Conservation (phyloP, 2,329 filamentous ascomycete genomes). For the Myrmaecium sp. region DNA sequence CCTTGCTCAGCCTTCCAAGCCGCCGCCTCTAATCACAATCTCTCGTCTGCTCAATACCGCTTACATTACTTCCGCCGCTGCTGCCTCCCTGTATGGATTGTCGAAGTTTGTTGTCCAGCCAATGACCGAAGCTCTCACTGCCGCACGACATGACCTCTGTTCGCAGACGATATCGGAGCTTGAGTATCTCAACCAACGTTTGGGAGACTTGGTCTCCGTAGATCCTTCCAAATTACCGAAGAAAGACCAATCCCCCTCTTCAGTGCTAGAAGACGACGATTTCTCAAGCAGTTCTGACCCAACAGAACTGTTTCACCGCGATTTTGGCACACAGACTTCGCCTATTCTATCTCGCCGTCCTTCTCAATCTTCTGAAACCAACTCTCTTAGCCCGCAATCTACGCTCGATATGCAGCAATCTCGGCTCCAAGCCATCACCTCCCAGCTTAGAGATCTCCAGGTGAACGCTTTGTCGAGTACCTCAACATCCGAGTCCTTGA, state of each 20-base stretch:
- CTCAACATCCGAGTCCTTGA: slow-evolving; percentile 33
- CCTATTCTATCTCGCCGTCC: slow-evolving; percentile 28
- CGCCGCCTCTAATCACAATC: slow-evolving; percentile 41
- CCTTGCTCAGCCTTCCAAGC: slow-evolving; percentile 39
- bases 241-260: slow-evolving; percentile 9
- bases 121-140: slow-evolving; percentile 37
- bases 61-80: slow-evolving; percentile 38
- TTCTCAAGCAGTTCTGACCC: slow-evolving; percentile 43
- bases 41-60: slow-evolving; percentile 37
- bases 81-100: slow-evolving; percentile 48
- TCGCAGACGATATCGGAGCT: slow-evolving; percentile 34
- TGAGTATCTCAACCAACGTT: slow-evolving; percentile 36
- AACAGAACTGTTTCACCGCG: slow-evolving; percentile 65
- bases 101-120: slow-evolving; percentile 51
- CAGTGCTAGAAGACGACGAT: slow-evolving; percentile 19
- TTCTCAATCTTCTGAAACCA: slow-evolving; percentile 9
- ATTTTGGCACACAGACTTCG: slow-evolving; percentile 64
- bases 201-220: slow-evolving; percentile 44
- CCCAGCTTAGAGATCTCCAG: slow-evolving; percentile 34
- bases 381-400: slow-evolving; percentile 1
- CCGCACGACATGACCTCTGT: slow-evolving; percentile 40
- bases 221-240: slow-evolving; percentile 28
- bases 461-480: slow-evolving; percentile 32
- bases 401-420: slow-evolving; percentile 20
- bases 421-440: slow-evolving; percentile 32